phyloP scores from a whole-genome alignment of 176 grass and related monocot species.

The Carex kokanica region DNA sequence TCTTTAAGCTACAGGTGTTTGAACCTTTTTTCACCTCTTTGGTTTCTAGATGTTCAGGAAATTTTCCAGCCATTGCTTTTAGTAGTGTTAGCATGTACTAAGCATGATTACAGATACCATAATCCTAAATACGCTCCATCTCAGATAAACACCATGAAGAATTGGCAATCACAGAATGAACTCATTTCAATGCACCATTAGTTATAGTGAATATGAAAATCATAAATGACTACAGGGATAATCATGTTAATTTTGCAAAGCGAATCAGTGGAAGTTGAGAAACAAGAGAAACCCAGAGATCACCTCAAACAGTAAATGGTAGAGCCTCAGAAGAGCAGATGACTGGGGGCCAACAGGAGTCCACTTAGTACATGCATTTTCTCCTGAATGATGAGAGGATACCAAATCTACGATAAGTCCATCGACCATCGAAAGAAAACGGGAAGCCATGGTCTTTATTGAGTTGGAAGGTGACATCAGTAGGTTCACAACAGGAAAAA shows the following conservation, averaged over 20 bases:
- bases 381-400: conserved; percentile 31
- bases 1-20: background rate
- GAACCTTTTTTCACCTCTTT: background rate
- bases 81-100: background rate
- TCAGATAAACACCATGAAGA: background rate
- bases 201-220: conserved; percentile 5
- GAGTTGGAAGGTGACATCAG: conserved; percentile 69
- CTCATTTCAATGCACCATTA: background rate
- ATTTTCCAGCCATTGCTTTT: background rate
- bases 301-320: conserved; percentile 76
- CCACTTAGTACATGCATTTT: conserved; percentile 33
- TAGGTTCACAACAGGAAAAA: conserved; percentile 65
- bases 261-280: conserved; percentile 8
- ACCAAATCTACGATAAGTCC: conserved; percentile 49
- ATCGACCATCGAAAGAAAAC: conserved; percentile 58
- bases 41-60: background rate
- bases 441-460: conserved; percentile 63
- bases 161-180: background rate
- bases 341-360: conserved; percentile 51
- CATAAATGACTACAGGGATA: background rate
- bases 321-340: conserved; percentile 63
- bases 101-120: background rate
- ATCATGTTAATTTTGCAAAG: background rate
- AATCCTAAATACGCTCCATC: background rate
- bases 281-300: background rate